phyloP scores from a whole-genome alignment of 768 basidiomycete species.

The Boletus speciosus region DNA sequence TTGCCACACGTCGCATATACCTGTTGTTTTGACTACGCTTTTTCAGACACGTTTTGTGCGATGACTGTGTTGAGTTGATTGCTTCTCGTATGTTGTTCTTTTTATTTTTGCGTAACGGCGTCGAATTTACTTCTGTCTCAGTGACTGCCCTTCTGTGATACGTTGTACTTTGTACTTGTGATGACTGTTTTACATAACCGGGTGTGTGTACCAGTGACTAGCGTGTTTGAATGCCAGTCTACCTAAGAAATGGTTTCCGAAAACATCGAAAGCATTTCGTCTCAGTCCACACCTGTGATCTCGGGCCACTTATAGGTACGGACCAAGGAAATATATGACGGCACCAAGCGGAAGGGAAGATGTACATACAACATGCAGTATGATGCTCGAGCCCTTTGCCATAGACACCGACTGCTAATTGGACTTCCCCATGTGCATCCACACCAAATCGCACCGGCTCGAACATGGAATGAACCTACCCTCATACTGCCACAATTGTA shows the following conservation, averaged over 20 bases:
- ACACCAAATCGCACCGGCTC: too few relatives aligned
- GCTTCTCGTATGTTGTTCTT: not conserved
- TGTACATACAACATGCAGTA: not conserved
- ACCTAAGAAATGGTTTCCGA: not conserved
- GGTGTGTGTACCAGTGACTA: not conserved
- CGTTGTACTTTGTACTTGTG: not conserved
- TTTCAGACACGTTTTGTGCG: not conserved
- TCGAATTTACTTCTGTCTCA: not conserved
- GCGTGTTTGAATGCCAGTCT: not conserved
- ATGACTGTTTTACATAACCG: not conserved
- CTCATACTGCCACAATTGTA: too few relatives aligned
- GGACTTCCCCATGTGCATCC: too few relatives aligned
- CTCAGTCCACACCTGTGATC: not conserved
- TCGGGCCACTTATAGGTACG: not conserved
- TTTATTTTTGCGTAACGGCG: not conserved
- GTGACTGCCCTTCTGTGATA: not conserved
- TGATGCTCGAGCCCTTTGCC: not conserved
- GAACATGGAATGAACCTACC: too few relatives aligned
- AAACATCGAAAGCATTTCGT: not conserved
- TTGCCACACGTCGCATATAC: too few relatives aligned
- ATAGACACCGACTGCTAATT: too few relatives aligned
- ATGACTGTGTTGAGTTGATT: not conserved
- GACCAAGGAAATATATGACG: not conserved
- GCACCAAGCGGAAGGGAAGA: not conserved
- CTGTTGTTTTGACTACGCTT: not conserved